phyloP scores from a whole-genome alignment of 306 rosid genomes.

The Erythrophleum fordii region DNA sequence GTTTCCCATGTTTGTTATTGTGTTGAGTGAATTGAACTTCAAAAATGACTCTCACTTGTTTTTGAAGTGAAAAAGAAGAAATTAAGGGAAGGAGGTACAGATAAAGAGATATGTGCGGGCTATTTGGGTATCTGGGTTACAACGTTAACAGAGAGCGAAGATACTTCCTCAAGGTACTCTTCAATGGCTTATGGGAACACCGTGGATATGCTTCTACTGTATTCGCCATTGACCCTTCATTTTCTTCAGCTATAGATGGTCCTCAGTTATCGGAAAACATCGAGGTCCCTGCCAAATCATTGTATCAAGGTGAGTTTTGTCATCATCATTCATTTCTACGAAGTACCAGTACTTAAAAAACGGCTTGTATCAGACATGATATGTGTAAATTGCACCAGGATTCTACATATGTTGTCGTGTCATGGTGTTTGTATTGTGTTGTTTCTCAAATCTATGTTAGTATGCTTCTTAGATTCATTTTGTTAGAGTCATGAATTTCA shows the following conservation, averaged over 20 bases:
- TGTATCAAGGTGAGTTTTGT: slow-evolving; percentile 51
- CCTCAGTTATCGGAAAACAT: slow-evolving; percentile 53
- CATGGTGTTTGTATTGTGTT: background rate
- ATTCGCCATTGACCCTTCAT: slow-evolving; percentile 51
- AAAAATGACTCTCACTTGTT: background rate
- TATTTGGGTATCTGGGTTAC: slow-evolving; percentile 65
- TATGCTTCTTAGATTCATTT: background rate
- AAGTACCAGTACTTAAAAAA: background rate
- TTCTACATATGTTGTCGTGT: background rate
- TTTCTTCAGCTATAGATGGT: slow-evolving; percentile 19
- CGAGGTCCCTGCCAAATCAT: slow-evolving; percentile 63
- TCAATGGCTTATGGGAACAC: slow-evolving; percentile 61
- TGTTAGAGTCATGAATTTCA: background rate
- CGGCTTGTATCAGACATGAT: background rate
- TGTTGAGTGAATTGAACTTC: background rate
- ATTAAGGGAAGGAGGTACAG: background rate
- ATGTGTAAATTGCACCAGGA: background rate
- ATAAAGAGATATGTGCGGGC: slow-evolving; percentile 58
- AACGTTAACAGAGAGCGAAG: slow-evolving; percentile 56
- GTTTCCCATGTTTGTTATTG: background rate
- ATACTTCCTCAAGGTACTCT: slow-evolving; percentile 52
- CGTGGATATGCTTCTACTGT: slow-evolving; percentile 70
- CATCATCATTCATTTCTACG: background rate
- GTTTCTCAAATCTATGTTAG: background rate
- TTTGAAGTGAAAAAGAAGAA: background rate